A percentile compares a stretch with the other conserved stretches of the same genome.
Conservation (phyloP, 2,329 filamentous ascomycete species). For the Boeremia lycopersici region DNA sequence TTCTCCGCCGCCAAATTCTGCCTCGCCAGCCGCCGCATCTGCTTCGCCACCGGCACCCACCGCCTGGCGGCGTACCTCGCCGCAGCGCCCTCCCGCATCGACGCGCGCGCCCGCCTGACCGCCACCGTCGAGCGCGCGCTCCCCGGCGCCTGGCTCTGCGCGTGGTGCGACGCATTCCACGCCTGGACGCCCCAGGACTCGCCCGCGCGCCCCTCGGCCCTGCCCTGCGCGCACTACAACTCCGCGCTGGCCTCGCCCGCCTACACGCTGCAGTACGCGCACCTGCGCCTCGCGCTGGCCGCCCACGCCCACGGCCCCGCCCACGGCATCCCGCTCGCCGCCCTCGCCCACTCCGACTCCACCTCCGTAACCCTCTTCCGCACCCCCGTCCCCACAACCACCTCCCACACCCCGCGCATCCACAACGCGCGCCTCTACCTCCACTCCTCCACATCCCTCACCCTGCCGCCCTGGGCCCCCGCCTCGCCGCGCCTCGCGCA, state of each 20-base stretch:
- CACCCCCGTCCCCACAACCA: constrained; percentile 18
- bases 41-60: constrained; percentile 36
- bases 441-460: constrained; percentile 25
- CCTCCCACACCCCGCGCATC: constrained; percentile 24
- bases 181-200: constrained; percentile 23
- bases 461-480: constrained; percentile 20
- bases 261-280: constrained; percentile 37
- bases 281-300: constrained; percentile 38
- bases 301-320: constrained; percentile 21
- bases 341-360: constrained; percentile 19
- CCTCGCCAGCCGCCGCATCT: constrained; percentile 33
- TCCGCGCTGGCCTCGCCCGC: constrained; percentile 27
- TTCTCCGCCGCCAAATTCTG: constrained; percentile 34
- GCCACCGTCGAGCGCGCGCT: constrained; percentile 41
- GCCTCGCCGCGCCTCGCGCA: constrained; percentile 16
- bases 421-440: constrained; percentile 23
- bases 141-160: constrained; percentile 41
- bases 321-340: constrained; percentile 32
- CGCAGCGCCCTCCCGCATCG: constrained; percentile 20
- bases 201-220: constrained; percentile 14
- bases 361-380: constrained; percentile 22
- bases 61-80: constrained; percentile 26
- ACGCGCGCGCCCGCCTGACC: constrained; percentile 31
- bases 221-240: constrained; percentile 33
- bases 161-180: constrained; percentile 45